Base-by-base conservation (phyloP, 495 filamentous ascomycete genomes). In the Terfezia boudieri region DNA sequence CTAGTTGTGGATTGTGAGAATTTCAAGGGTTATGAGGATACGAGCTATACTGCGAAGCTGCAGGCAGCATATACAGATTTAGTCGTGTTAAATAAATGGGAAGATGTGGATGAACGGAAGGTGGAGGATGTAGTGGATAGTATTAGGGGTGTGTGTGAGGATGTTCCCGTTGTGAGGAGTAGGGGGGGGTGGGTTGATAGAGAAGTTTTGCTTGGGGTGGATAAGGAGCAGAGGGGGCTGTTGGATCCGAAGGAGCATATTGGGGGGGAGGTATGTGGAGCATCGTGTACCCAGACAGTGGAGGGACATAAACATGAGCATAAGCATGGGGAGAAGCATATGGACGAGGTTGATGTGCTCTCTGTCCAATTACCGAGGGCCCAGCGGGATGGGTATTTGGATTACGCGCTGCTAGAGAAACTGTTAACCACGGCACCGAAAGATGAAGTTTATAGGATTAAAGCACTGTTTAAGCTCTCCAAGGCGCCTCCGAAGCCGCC, bases 61-160 rank as follows among this genome's bases (percentile, higher is more conserved):
- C 86, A 93, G 70, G 86, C 85, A 26, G 67, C 72, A 61, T 95
- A 93, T 68, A 98, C 90, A 49, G 90, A 98, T 72, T 63, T 95
- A 59, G 80, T 98, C 51, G 74, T 98, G 23, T 81, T 93, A 56
- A 98, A 95, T 69, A 98, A 98, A 70, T 95, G 89, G 88, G 90
- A 98, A 67, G 53, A 58, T 2, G 76, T 77, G 4, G 71, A 67
- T 11, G 86, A 92, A 68, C 67, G 77, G 62, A 67, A 77, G 50
- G 81, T 88, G 55, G 92, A 98, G 66, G 74, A 84, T 49, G 82
- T 80, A 59, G 61, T 89, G 41, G 90, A 98, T 67, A 73, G 85
- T 9, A 69, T 98, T 12, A 83, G 85, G 0, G 89, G 93, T 70
- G 67, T 98, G 59, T 16, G n/a, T 12, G 69, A 94, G 9, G 77